phyloP scores from a whole-genome alignment of 2,329 filamentous ascomycete genomes.

The Keithomyces neogunnii region DNA sequence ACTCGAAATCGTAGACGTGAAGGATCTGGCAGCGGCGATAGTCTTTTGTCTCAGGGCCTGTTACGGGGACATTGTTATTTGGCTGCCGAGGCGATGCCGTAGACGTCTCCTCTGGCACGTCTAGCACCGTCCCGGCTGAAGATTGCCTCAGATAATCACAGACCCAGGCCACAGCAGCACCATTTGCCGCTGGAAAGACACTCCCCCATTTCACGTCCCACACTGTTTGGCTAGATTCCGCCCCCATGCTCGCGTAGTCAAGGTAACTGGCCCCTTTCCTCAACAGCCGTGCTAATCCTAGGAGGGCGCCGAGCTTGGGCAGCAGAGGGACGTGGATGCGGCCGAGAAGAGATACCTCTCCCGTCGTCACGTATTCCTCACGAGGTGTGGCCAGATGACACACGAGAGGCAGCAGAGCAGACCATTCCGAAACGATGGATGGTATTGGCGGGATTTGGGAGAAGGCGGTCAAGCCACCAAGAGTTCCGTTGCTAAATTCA shows the following conservation, averaged over 20 bases:
- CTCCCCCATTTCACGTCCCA: slow-evolving; percentile 20
- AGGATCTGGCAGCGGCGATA: background rate
- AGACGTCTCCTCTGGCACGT: background rate
- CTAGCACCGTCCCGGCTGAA: background rate
- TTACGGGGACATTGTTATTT: background rate
- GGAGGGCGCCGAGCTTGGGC: background rate
- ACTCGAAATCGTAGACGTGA: background rate
- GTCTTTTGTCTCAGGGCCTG: background rate
- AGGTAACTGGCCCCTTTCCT: background rate
- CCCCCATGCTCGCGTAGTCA: slow-evolving; percentile 1
- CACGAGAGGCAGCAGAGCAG: background rate
- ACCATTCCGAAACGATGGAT: slow-evolving; percentile 1
- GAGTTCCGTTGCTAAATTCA: background rate
- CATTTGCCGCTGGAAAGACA: slow-evolving; percentile 17
- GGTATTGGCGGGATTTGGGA: background rate
- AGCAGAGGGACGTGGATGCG: background rate
- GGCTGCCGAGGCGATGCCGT: background rate
- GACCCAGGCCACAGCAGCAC: slow-evolving; percentile 17
- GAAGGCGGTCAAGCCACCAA: background rate
- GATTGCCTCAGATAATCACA: background rate
- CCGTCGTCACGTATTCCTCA: background rate
- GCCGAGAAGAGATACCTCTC: slow-evolving; percentile 1
- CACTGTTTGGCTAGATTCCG: slow-evolving; percentile 9
- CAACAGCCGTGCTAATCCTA: background rate
- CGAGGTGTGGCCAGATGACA: slow-evolving; percentile 1